A percentile compares a stretch with the other conserved stretches of the same genome.
phyloP scores from a whole-genome alignment of 371 early-diverging fungal genomes.

The Apophysomyces trapeziformis region DNA sequence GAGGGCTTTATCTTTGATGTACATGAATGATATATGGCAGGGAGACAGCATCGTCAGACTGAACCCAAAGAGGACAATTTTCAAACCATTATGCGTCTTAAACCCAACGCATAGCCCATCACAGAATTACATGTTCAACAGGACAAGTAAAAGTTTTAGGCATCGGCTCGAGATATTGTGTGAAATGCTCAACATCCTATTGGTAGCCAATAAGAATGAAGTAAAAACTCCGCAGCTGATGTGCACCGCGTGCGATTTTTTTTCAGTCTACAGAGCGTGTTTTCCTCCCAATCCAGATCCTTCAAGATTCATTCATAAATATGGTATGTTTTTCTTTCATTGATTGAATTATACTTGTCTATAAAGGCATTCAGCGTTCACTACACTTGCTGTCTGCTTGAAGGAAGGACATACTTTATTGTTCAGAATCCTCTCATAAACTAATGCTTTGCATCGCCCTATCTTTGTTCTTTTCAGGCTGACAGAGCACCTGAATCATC shows the following conservation, averaged over 20 bases:
- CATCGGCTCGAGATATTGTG: too few species aligned
- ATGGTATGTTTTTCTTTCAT: background rate
- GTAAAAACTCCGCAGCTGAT: constrained; percentile 4
- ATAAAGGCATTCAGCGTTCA: background rate
- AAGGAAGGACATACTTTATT: too few species aligned
- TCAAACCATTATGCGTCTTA: too few species aligned
- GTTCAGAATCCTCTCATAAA: background rate
- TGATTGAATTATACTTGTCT: background rate
- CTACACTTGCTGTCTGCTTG: too few species aligned
- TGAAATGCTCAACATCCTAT: too few species aligned
- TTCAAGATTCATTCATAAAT: background rate
- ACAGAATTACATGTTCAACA: too few species aligned
- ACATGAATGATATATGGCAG: too few species aligned
- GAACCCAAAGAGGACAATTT: too few species aligned
- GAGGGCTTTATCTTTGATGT: too few species aligned
- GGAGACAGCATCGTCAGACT: too few species aligned
- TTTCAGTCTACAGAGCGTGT: background rate
- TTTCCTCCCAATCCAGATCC: background rate
- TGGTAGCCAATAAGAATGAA: background rate
- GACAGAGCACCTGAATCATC: constrained; percentile 42
- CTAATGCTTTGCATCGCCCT: background rate
- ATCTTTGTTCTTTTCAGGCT: constrained; percentile 29
- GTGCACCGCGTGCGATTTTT: constrained; percentile 10
- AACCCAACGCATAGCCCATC: too few species aligned
- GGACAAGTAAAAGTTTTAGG: too few species aligned